Conservation (phyloP, 1,284 basidiomycete species). For the Ceratobasidium papillatum region DNA sequence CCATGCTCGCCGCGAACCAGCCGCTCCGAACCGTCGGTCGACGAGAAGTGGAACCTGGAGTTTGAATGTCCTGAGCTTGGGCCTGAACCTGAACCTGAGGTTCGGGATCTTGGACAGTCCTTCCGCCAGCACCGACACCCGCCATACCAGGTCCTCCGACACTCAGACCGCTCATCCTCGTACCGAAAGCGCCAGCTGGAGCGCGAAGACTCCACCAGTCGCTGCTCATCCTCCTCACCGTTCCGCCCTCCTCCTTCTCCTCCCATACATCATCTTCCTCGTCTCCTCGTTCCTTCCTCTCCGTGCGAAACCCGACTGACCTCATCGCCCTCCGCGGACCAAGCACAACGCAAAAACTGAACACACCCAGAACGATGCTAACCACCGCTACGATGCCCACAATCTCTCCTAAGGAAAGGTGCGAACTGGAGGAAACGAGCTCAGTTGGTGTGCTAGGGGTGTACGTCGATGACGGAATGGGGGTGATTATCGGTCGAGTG, state of each 20-base stretch:
- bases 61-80: too few relatives aligned
- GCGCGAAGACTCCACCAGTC: constrained; percentile 25
- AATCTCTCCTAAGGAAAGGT: constrained; percentile 4
- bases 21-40: constrained; percentile 28
- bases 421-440: not conserved
- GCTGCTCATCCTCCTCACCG: not conserved
- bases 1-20: constrained; percentile 34
- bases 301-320: not conserved
- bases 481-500: constrained; percentile 21
- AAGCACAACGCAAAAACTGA: constrained; percentile 1
- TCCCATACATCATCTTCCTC: not conserved
- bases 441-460: not conserved
- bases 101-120: not conserved
- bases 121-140: constrained; percentile 23
- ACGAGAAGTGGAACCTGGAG: not conserved
- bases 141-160: constrained; percentile 22
- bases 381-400: not conserved
- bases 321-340: constrained; percentile 12
- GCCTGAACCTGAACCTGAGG: not conserved
- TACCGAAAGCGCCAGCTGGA: constrained; percentile 4
- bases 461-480: not conserved
- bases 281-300: not conserved
- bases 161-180: not conserved
- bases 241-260: not conserved
- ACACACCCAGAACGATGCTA: not conserved